A percentile compares a stretch with the other conserved stretches of the same genome.
Evolutionary conservation across 495 filamentous ascomycete genomes (phyloP).

Genomic region (Margaritispora aquatica): DNA sequence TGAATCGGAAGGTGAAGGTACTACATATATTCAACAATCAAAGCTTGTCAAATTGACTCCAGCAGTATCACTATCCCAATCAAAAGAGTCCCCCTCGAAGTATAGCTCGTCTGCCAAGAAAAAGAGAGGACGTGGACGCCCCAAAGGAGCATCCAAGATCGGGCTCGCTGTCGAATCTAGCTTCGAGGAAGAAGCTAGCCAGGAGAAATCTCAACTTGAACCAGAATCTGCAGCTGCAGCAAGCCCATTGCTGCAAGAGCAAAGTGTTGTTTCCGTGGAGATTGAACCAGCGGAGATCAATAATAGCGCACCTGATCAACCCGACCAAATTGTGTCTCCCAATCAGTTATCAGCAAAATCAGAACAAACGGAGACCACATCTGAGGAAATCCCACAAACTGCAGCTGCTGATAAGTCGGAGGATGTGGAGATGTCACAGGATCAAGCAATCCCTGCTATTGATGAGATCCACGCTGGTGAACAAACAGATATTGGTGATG

Average conservation of each 20-base stretch:
- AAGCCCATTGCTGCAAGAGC: too few species aligned
- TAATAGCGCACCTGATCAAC: neutral
- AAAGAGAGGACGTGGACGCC: neutral
- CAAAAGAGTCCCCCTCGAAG: neutral
- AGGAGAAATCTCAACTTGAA: slow-evolving; percentile 2
- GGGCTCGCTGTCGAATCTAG: neutral
- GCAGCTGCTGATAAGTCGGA: neutral
- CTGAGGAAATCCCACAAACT: neutral
- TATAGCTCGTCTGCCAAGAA: neutral
- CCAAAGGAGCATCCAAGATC: neutral
- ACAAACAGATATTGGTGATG: neutral
- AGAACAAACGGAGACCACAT: too few species aligned
- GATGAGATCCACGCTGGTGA: neutral
- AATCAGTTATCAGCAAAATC: too few species aligned
- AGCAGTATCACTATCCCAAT: neutral
- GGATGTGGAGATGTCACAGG: neutral
- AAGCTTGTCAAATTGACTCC: neutral
- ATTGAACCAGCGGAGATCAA: neutral
- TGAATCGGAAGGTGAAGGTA: neutral
- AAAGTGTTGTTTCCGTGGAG: neutral
- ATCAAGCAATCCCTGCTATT: too few species aligned
- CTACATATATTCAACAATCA: neutral
- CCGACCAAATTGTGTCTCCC: too few species aligned
- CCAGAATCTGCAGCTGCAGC: too few species aligned
- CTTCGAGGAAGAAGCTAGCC: neutral